Conservation (phyloP, 108 stramenopile genomes). For the Discostella stelligeroides region DNA sequence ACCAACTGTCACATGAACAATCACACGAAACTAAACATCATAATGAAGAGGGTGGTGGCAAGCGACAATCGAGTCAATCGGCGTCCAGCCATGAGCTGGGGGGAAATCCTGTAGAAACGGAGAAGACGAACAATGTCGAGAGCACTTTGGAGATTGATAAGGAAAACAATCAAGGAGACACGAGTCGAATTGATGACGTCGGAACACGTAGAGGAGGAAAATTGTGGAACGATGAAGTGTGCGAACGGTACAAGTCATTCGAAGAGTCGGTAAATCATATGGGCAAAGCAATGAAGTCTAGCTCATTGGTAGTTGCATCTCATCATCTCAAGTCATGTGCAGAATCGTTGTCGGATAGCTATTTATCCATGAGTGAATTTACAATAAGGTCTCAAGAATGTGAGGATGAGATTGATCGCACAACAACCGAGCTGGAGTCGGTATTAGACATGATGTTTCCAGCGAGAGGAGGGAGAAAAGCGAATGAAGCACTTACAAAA, state of each 20-base stretch:
- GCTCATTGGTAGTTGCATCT: constrained; percentile 1
- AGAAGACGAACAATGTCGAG: not conserved
- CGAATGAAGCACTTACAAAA: not conserved
- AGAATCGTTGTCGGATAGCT: constrained; percentile 19
- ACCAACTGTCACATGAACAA: not conserved
- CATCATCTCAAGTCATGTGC: constrained; percentile 25
- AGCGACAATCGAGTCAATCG: not conserved
- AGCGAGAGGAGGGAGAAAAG: constrained; percentile 18
- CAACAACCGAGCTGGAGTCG: constrained; percentile 19
- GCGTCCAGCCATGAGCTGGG: not conserved
- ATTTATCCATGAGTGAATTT: constrained; percentile 13
- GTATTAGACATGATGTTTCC: constrained; percentile 30
- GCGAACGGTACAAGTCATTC: constrained; percentile 2
- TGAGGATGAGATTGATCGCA: constrained; percentile 18
- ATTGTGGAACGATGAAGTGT: constrained; percentile 16
- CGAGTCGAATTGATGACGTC: not conserved
- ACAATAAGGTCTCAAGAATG: constrained; percentile 9
- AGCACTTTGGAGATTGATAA: not conserved
- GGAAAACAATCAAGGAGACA: not conserved
- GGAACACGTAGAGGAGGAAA: not conserved
- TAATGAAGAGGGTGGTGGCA: constrained; percentile 1
- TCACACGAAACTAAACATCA: not conserved
- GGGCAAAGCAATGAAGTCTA: constrained; percentile 13
- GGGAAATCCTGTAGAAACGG: not conserved
- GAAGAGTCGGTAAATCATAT: constrained; percentile 8